Evolutionary conservation across 1,139 yeast species (phyloP).

Genomic region (Taphrina flavorubra): DNA sequence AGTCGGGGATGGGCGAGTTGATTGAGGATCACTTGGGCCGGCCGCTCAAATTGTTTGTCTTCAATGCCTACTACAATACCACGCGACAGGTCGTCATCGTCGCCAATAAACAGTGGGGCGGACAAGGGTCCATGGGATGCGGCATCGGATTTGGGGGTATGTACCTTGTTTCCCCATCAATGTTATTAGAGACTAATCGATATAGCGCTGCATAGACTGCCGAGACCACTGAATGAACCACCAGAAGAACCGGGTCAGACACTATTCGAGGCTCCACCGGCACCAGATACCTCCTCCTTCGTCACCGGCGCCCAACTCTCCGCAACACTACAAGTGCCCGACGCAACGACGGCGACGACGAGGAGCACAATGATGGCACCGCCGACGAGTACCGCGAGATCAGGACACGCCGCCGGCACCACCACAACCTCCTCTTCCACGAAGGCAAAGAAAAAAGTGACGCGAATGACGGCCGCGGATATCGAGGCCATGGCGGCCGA

Average conservation of each 20-base stretch:
- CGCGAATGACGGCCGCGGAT: constrained; percentile 37
- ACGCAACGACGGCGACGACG: background rate
- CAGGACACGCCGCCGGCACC: background rate
- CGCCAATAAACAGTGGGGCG: constrained; percentile 66
- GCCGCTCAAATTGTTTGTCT: constrained; percentile 67
- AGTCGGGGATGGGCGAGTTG: constrained; percentile 50
- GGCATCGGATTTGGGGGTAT: constrained; percentile 84
- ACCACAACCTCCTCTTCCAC: too few species aligned
- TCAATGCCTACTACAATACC: constrained; percentile 83
- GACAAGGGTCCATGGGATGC: constrained; percentile 84
- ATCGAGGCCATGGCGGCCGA: constrained; percentile 37
- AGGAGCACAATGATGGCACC: background rate
- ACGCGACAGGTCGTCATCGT: constrained; percentile 84
- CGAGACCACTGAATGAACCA: constrained; percentile 54
- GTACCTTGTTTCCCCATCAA: background rate
- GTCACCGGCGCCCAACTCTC: constrained; percentile 35
- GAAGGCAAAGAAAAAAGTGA: constrained; percentile 23
- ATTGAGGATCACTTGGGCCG: constrained; percentile 40
- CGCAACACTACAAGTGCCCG: constrained; percentile 17
- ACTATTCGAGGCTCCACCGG: constrained; percentile 39
- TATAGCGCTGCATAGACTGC: constrained; percentile 69
- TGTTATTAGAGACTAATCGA: background rate
- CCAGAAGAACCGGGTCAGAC: constrained; percentile 42
- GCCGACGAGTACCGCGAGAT: background rate
- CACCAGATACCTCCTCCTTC: constrained; percentile 15